These are phyloP conservation scores for Zangia roseola DNA, from an alignment of 768 basidiomycete genomes.

Conservation along the genomic window DNA sequence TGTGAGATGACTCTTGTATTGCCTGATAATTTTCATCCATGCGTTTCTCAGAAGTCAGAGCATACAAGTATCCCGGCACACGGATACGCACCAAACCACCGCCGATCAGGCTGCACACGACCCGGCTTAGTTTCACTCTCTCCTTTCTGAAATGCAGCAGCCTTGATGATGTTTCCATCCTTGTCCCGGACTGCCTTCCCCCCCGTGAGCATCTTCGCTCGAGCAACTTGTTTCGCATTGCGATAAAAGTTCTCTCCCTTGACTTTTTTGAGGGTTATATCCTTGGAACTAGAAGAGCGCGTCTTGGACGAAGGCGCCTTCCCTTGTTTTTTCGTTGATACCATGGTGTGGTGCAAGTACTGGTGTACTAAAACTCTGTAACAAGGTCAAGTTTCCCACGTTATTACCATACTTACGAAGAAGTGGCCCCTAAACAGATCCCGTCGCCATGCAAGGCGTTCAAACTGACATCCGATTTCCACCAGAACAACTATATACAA, in stretches of 20 bases:
- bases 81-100: conserved; percentile 87
- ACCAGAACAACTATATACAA: no score
- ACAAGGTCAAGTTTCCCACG: conserved; percentile 10
- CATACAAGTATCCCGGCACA: background rate
- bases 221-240: conserved; percentile 82
- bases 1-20: conserved; percentile 99
- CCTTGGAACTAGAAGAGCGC: conserved; percentile 47
- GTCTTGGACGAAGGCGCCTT: conserved; percentile 31
- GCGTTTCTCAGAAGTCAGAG: conserved; percentile 6
- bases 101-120: conserved; percentile 88
- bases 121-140: conserved; percentile 89
- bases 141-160: conserved; percentile 95
- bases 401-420: background rate
- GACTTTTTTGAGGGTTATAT: conserved; percentile 59
- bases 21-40: conserved; percentile 44
- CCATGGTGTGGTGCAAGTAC: conserved; percentile 19
- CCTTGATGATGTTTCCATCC: conserved; percentile 89
- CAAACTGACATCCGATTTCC: no score
- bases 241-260: conserved; percentile 99
- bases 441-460: no score
- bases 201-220: conserved; percentile 90
- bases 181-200: conserved; percentile 89
- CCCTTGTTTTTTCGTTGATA: conserved; percentile 28
- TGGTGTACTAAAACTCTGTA: no score
- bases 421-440: no score